These are phyloP conservation scores for Colletotrichum simmondsii DNA, from an alignment of 2,329 filamentous ascomycete species.

Conservation along the genomic window DNA sequence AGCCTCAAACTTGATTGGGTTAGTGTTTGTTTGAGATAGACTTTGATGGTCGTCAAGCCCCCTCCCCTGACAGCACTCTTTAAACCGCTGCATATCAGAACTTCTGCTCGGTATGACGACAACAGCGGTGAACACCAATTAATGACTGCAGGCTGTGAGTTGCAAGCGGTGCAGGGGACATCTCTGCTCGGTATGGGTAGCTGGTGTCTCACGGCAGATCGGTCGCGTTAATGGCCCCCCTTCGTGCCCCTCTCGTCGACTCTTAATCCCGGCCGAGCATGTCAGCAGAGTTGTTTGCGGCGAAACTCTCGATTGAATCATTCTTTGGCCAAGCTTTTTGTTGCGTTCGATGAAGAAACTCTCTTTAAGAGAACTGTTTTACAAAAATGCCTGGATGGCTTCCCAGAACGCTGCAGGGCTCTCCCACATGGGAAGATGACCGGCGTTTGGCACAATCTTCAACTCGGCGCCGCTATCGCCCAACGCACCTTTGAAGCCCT, in stretches of 20 bases:
- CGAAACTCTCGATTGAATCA: constrained; percentile 5
- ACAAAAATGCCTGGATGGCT: constrained; percentile 70
- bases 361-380: not conserved
- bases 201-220: constrained; percentile 12
- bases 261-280: not conserved
- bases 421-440: constrained; percentile 89
- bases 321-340: too few relatives aligned
- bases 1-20: not conserved
- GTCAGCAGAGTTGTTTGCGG: not conserved
- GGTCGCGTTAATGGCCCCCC: not conserved
- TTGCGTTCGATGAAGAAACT: not conserved
- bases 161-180: constrained; percentile 6
- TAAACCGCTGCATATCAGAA: not conserved
- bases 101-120: not conserved
- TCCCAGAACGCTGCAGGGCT: constrained; percentile 74
- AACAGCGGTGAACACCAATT: not conserved
- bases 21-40: constrained; percentile 23
- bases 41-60: constrained; percentile 5
- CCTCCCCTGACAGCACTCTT: not conserved
- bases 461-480: constrained; percentile 67
- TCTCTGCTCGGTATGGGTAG: constrained; percentile 6
- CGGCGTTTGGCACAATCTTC: constrained; percentile 74
- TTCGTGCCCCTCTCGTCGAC: not conserved
- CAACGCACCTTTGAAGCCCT: constrained; percentile 71
- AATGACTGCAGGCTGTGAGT: not conserved